Evolutionary conservation across 768 basidiomycete species (phyloP).

Genomic region (Calocybe cyanea): DNA sequence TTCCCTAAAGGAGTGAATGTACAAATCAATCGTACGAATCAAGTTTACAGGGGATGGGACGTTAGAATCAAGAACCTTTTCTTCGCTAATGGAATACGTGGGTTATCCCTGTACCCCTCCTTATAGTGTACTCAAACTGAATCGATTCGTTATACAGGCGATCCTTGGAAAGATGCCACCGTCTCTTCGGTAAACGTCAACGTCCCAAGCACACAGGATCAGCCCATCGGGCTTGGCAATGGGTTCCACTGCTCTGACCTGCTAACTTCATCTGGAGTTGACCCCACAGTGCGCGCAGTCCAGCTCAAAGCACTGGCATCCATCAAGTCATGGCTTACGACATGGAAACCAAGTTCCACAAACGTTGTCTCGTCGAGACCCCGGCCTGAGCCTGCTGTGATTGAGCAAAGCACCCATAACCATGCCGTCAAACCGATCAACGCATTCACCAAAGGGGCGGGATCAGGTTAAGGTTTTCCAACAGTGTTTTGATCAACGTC

Average conservation of each 20-base stretch:
- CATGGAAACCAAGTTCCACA: constrained; percentile 21
- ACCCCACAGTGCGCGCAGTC: constrained; percentile 49
- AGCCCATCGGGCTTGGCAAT: constrained; percentile 55
- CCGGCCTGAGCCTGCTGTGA: background rate
- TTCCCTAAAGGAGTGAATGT: constrained; percentile 47
- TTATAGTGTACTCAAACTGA: background rate
- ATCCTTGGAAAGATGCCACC: constrained; percentile 70
- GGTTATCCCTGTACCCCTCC: constrained; percentile 20
- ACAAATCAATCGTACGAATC: constrained; percentile 39
- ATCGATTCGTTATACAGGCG: constrained; percentile 37
- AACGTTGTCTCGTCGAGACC: background rate
- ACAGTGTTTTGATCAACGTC: no score
- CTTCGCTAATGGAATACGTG: constrained; percentile 68
- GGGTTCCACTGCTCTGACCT: constrained; percentile 73
- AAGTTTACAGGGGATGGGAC: constrained; percentile 58
- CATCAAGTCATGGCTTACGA: constrained; percentile 56
- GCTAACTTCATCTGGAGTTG: constrained; percentile 36
- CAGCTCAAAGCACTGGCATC: constrained; percentile 49
- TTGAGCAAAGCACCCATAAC: background rate
- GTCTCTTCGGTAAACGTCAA: constrained; percentile 51
- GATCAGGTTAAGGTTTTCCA: background rate
- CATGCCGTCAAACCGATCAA: constrained; percentile 26
- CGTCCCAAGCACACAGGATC: constrained; percentile 42
- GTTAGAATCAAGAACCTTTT: constrained; percentile 54
- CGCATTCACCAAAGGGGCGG: constrained; percentile 26